These are phyloP conservation scores for Allium sativum DNA, from an alignment of 106 monocot species.

Conservation along the genomic window DNA sequence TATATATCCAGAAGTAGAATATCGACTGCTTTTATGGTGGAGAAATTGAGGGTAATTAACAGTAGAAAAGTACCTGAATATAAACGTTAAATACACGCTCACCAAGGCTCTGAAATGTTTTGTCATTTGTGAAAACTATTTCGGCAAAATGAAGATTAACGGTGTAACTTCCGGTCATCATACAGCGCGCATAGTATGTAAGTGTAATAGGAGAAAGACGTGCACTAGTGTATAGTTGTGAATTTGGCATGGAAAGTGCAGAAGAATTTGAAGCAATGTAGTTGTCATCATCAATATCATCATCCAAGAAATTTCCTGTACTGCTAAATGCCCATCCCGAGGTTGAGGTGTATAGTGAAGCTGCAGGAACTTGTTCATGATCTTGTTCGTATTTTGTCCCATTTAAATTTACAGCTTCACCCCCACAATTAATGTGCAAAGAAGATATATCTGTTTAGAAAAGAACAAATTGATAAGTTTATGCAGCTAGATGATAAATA, in stretches of 20 bases:
- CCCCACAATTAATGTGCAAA: slow-evolving; percentile 75
- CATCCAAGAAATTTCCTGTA: slow-evolving; percentile 71
- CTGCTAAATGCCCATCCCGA: slow-evolving; percentile 78
- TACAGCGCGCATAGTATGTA: slow-evolving; percentile 21
- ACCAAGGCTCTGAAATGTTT: slow-evolving; percentile 47
- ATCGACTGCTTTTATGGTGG: too few species aligned
- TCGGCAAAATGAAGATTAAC: slow-evolving; percentile 40
- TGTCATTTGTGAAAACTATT: slow-evolving; percentile 42
- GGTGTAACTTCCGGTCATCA: slow-evolving; percentile 21
- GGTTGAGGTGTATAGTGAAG: slow-evolving; percentile 33
- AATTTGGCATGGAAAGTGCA: slow-evolving; percentile 17
- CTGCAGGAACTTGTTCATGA: slow-evolving; percentile 40
- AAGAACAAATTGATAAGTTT: not conserved
- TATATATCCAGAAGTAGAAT: too few species aligned
- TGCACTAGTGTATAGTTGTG: slow-evolving; percentile 18
- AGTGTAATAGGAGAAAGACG: slow-evolving; percentile 28
- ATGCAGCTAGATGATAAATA: not conserved
- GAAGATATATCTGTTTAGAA: slow-evolving; percentile 26
- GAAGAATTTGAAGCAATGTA: slow-evolving; percentile 56
- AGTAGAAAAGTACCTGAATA: slow-evolving; percentile 43
- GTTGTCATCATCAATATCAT: slow-evolving; percentile 40
- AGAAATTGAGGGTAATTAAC: too few species aligned
- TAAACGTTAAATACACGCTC: slow-evolving; percentile 61
- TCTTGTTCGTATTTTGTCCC: slow-evolving; percentile 54
- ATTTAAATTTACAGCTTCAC: slow-evolving; percentile 21